Conservation (phyloP, 495 filamentous ascomycete species). For the Penicillium pulvis region DNA sequence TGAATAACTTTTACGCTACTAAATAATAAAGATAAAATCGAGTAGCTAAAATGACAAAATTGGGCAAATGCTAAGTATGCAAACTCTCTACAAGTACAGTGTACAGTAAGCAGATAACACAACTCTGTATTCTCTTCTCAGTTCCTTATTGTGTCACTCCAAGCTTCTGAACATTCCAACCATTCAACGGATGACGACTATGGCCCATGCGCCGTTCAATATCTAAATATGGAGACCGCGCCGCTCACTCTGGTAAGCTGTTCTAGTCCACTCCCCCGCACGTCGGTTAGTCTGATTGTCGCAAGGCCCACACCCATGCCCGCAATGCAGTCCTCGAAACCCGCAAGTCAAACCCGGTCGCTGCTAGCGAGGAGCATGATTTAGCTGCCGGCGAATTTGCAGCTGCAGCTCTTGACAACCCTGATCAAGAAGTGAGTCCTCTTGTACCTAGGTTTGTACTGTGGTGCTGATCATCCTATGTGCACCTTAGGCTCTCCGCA, state of each 20-base stretch:
- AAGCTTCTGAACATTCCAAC: neutral
- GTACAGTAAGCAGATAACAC: neutral
- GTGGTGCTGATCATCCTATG: neutral
- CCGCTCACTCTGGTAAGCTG: slow-evolving; percentile 58
- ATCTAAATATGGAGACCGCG: slow-evolving; percentile 57
- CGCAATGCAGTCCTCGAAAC: slow-evolving; percentile 76
- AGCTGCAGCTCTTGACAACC: slow-evolving; percentile 71
- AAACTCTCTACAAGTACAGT: neutral
- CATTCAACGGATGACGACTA: neutral
- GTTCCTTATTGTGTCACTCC: neutral
- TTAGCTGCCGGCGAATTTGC: slow-evolving; percentile 89
- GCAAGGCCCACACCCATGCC: slow-evolving; percentile 86
- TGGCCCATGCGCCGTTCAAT: neutral
- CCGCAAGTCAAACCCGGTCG: slow-evolving; percentile 71
- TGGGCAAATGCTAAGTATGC: neutral
- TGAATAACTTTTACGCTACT: neutral
- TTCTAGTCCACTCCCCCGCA: slow-evolving; percentile 1
- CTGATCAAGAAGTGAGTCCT: slow-evolving; percentile 66
- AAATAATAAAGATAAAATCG: neutral
- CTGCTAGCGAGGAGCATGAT: slow-evolving; percentile 84
- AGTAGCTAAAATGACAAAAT: neutral
- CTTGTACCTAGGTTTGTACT: slow-evolving; percentile 2
- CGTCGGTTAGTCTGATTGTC: slow-evolving; percentile 19
- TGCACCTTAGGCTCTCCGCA: slow-evolving; percentile 69
- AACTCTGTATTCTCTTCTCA: neutral